Evolutionary conservation across 2,329 filamentous ascomycete genomes (phyloP), one percentile per base, ranked within the genome.

Genomic region (Thelonectria blattea): DNA sequence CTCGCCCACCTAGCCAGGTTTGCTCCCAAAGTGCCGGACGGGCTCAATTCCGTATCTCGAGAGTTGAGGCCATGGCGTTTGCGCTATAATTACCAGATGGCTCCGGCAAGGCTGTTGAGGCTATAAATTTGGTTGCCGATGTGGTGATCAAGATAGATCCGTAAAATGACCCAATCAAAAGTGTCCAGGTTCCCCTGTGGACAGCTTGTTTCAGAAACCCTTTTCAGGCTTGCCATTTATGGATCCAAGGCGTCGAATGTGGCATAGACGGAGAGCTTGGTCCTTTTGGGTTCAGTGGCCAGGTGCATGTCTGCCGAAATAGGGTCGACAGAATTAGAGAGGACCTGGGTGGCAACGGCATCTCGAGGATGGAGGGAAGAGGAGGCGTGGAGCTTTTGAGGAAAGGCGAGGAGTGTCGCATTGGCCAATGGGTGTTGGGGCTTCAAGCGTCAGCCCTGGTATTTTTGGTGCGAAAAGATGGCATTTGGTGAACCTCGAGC

Each of bases 121-220:
- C 32, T 55, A 42, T 32, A 48, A 56, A 34, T 56, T 34, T 52
- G 46, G 24, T 27, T 60, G 52, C 60, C 50, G 58, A 53, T 53
- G 54, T 17, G 41, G 54, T 49, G 54, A 61, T 43, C 50, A 53
- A 43, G 49, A 53, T 41, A 58, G 55, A 55, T 55, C 51, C 55
- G 45, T 56, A 58, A 50, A 46, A 60, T 62, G 56, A 69, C 58
- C 54, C 56, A 69, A 68, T 67, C 54, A 69, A 63, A 67, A 15
- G 18, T 51, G 60, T 30, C 62, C 49, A 52, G 64, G 68, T 41
- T 20, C 65, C 68, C 68, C 57, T 68, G 68, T 52, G 54, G 34
- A 17, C 24, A 30, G 20, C 17, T 50, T 67, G 67, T 71, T 71
- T 71, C 68, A 71, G 60, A 42, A 61, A 61, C 61, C 65, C 60